Evolutionary conservation across 169 alveolate genomes (phyloP), one percentile per base, ranked within the genome.

Genomic region (Eimeria sp.): DNA sequence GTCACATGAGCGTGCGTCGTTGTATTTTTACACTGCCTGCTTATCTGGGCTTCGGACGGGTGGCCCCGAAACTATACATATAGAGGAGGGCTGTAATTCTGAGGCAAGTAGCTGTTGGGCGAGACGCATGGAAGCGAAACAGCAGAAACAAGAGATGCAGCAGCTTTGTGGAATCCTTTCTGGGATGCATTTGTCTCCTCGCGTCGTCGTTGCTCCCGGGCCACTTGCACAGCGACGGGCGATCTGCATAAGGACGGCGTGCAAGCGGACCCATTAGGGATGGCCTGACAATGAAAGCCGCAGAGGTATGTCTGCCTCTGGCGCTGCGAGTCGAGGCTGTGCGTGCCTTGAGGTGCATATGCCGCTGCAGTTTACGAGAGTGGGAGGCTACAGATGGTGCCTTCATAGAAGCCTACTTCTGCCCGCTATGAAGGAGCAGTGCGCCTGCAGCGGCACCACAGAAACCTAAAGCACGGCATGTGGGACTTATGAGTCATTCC

Each of bases 271-370:
- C 30, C 37, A 6, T 83, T 56, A 20, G 56, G 74, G 56, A 83
- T 37, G 54, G 72, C 54, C 23, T 30, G 60, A 30, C 27, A n/a
- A 20, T 40, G 37, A 56, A 14, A 49, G 76, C 76, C 33, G 25
- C 74, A 30, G 90, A 83, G 76, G 90, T 83, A 83, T 83, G 90
- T 83, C 56, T 83, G 76, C 90, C 90, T 83, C 90, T 33, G 62
- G 77, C 25, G 74, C 4, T 54, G 30, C 76, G 74, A 30, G 76
- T 58, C 76, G 52, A 18, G 33, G 37, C 3, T 54, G 64, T n/a
- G 60, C 16, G 43, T 10, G 4, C 49, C 49, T 13, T 80, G 49
- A n/a, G 60, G 64, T 80, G 58, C 56, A 56, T 20, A 9, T 0
- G 77, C 37, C 74, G 40, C 74, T 83, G 18, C 13, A 30, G n/a